phyloP scores from a whole-genome alignment of 352 stramenopile genomes.

The Pythium vanterpoolii region DNA sequence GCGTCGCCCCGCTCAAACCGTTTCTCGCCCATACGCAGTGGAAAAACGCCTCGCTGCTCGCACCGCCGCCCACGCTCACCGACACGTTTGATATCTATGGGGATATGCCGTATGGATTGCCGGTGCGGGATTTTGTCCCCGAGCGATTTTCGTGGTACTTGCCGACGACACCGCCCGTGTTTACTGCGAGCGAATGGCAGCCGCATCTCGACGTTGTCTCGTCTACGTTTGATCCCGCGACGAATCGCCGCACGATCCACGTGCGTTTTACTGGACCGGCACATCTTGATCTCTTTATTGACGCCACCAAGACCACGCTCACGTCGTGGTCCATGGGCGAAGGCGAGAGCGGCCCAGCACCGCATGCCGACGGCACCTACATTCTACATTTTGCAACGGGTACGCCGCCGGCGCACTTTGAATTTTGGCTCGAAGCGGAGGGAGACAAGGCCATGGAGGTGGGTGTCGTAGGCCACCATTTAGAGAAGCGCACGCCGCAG shows the following conservation, averaged over 20 bases:
- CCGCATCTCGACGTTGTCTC: constrained; percentile 50
- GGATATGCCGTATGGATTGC: constrained; percentile 63
- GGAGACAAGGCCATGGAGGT: constrained; percentile 45
- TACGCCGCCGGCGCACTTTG: constrained; percentile 46
- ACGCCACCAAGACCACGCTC: constrained; percentile 58
- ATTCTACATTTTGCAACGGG: constrained; percentile 75
- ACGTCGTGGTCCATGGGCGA: constrained; percentile 78
- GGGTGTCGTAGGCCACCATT: constrained; percentile 58
- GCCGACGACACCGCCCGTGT: constrained; percentile 25
- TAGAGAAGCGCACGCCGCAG: constrained; percentile 50
- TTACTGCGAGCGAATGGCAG: constrained; percentile 10
- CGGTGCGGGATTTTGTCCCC: constrained; percentile 61
- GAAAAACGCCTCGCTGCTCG: constrained; percentile 34
- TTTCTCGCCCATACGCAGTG: constrained; percentile 49
- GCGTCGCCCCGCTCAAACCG: constrained; percentile 41
- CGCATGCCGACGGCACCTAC: constrained; percentile 63
- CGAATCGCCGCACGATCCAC: constrained; percentile 55
- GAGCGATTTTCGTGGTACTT: constrained; percentile 76
- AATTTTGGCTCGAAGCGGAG: constrained; percentile 79
- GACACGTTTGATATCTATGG: constrained; percentile 63
- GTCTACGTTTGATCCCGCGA: constrained; percentile 48
- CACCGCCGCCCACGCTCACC: constrained; percentile 30
- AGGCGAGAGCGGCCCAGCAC: constrained; percentile 51
- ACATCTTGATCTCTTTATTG: constrained; percentile 74
- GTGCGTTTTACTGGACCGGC: constrained; percentile 64